Base-by-base conservation (phyloP, 2,329 filamentous ascomycete species). In the Penicillium sp. region DNA sequence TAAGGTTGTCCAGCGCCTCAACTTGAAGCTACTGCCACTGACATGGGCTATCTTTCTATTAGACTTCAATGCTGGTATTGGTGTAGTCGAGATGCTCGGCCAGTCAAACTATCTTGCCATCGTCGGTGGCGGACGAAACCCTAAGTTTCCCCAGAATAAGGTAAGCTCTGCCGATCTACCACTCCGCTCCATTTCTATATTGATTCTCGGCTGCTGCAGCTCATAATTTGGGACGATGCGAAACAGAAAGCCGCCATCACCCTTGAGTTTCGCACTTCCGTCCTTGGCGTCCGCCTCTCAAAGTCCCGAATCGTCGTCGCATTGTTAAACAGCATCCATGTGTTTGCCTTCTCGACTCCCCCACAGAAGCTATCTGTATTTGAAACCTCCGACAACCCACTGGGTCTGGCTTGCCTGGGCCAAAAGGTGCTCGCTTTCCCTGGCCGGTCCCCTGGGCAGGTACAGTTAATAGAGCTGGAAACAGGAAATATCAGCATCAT, bases 401-500 rank as follows among this genome's bases (percentile, higher is more conserved):
- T 88, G 48, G 95, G 93, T 0, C 78, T 98, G 9, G 92, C 91
- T 67, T 90, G 88, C 69, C 78, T 98, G 21, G 89, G 89, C 1
- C 81, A 87, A 37, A 88, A 87, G 63, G 81, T 88, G 35, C 80
- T 96, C 7, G 91, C 89, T 0, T 95, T 98, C 61, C 93, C 93
- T 0, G 93, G 93, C n/a, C 85, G 92, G 52, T 93, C 90, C 1
- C 78, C 86, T 0, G 95, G 95, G 13, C 95, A 99, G 69, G 88
- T 98, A 27, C 93, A 97, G 72, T 79, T 98, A 1, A 89, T 96
- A 51, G 88, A 96, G 66, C 77, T 96, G 11, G 80, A 82, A 19
- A 91, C 87, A 0, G 87, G 88, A 50, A 93, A 91, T 67, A 91
- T 98, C 62, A 96, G 89, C 77, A 96, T 99, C 72, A 92, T 98